A percentile compares a stretch with the other conserved stretches of the same genome.
Evolutionary conservation across 202 grass and related monocot genomes (phyloP).

Genomic region (Dendrocalamus latiflorus): DNA sequence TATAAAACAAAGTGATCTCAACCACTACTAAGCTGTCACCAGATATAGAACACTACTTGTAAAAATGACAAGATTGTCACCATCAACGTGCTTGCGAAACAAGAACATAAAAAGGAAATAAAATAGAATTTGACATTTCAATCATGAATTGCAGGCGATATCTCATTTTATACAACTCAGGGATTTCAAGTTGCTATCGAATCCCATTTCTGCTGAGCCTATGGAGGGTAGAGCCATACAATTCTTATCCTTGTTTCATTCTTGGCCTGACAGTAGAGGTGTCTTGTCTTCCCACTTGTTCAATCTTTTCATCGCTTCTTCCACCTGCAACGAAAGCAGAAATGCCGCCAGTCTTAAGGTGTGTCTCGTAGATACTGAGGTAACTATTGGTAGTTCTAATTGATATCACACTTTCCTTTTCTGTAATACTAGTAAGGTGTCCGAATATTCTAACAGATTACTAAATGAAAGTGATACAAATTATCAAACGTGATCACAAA

Average conservation of each 20-base stretch:
- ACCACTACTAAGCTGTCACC: no score
- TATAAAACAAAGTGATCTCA: not conserved
- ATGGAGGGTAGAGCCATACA: not conserved
- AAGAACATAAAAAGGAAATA: not conserved
- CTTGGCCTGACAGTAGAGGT: conserved; percentile 6
- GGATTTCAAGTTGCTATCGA: not conserved
- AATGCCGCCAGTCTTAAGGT: not conserved
- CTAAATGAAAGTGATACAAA: no score
- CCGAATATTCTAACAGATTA: no score
- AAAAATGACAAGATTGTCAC: not conserved
- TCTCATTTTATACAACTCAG: not conserved
- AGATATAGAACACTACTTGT: no score
- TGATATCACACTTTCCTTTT: not conserved
- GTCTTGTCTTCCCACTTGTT: conserved; percentile 47
- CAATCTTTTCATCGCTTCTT: conserved; percentile 47
- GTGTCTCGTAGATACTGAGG: not conserved
- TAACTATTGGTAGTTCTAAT: not conserved
- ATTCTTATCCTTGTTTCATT: not conserved
- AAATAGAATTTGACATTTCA: no score
- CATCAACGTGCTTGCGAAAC: not conserved
- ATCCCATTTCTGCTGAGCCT: not conserved
- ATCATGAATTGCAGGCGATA: not conserved
- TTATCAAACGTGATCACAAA: no score
- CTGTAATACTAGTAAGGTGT: no score
- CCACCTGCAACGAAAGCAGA: conserved; percentile 22